Conservation (phyloP, 2,329 filamentous ascomycete species). For the Botrytis cinerea region DNA sequence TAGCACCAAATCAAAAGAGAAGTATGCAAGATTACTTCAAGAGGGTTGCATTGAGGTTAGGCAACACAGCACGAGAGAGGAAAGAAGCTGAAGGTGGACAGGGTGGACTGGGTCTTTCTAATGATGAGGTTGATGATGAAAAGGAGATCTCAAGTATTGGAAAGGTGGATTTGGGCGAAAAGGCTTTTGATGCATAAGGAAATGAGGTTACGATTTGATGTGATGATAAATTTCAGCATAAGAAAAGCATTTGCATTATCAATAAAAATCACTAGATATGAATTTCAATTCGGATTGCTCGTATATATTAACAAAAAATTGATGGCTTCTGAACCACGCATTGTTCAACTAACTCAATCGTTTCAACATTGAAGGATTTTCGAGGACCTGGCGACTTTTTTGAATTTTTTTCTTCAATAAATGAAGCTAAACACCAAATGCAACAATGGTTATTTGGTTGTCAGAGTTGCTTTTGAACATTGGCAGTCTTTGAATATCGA, state of each 20-base stretch:
- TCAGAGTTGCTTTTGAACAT: not conserved
- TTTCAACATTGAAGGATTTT: not conserved
- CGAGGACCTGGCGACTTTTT: not conserved
- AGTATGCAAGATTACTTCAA: slow-evolving; percentile 98
- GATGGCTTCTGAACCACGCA: not conserved
- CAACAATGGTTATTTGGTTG: not conserved
- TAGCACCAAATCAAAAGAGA: slow-evolving; percentile 74
- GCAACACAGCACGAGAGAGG: slow-evolving; percentile 83
- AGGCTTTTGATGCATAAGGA: slow-evolving; percentile 40
- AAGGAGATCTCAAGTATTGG: slow-evolving; percentile 95
- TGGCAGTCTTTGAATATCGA: not conserved
- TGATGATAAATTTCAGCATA: slow-evolving; percentile 8
- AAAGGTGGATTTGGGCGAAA: slow-evolving; percentile 76
- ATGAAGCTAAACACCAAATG: not conserved
- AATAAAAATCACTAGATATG: not conserved
- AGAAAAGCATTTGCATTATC: not conserved
- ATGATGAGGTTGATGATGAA: slow-evolving; percentile 93
- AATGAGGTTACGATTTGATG: not conserved
- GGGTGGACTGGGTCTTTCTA: slow-evolving; percentile 80
- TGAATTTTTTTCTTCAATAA: no score
- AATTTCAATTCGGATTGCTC: not conserved
- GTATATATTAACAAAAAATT: not conserved
- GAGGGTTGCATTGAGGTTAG: slow-evolving; percentile 80
- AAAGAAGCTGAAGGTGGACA: slow-evolving; percentile 88
- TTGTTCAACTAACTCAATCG: not conserved